A percentile compares a stretch with the other conserved stretches of the same genome.
phyloP scores from a whole-genome alignment of 805 yeast species.

The Candida berthetii region DNA sequence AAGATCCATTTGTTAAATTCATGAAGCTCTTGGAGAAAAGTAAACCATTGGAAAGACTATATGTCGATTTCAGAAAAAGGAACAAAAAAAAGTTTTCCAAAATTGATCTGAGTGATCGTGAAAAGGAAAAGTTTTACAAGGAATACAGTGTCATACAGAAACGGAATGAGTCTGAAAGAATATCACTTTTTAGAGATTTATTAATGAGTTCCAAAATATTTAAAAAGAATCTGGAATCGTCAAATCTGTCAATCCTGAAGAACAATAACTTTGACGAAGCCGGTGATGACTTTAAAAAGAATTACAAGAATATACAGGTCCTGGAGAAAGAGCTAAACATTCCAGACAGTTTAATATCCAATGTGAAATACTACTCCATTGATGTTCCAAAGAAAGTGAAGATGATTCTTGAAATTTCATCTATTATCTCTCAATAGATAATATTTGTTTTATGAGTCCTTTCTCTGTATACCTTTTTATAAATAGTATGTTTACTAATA shows the following conservation, averaged over 20 bases:
- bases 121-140: slow-evolving; percentile 31
- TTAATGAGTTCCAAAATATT: slow-evolving; percentile 13
- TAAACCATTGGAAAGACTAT: slow-evolving; percentile 23
- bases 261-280: not conserved
- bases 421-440: too few species aligned
- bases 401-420: not conserved
- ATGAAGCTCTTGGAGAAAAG: slow-evolving; percentile 20
- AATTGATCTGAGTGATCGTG: slow-evolving; percentile 24
- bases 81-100: slow-evolving; percentile 20
- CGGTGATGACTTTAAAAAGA: too few species aligned
- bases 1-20: slow-evolving; percentile 16
- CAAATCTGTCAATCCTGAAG: not conserved
- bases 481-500: too few species aligned
- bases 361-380: not conserved
- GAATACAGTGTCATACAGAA: slow-evolving; percentile 19
- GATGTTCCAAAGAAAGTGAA: not conserved
- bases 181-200: slow-evolving; percentile 11
- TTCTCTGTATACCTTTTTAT: too few species aligned
- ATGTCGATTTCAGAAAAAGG: slow-evolving; percentile 32
- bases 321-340: not conserved
- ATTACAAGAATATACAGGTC: not conserved
- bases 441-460: too few species aligned
- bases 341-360: not conserved
- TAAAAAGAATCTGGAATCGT: slow-evolving; percentile 6
- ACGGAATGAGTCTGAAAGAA: slow-evolving; percentile 11